Percentiles rank a stretch among this genome's conserved stretches.
Evolutionary conservation across 2,329 filamentous ascomycete species (phyloP).

Genomic region (Clarireedia sp.): DNA sequence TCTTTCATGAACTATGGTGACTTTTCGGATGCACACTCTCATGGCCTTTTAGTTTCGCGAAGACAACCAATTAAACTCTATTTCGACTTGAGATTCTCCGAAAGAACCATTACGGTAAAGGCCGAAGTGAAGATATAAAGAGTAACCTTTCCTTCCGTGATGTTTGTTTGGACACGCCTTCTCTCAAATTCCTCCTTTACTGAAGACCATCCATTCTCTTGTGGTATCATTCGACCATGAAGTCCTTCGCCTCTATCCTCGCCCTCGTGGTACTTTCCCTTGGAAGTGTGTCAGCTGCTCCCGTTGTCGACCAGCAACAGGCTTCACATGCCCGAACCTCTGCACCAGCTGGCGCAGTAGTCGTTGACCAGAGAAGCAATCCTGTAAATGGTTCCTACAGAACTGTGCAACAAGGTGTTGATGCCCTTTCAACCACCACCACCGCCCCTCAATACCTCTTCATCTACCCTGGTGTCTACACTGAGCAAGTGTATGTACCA

Average conservation of each 20-base stretch:
- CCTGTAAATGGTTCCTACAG: conserved; percentile 19
- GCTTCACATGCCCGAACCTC: conserved; percentile 28
- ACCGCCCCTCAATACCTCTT: conserved; percentile 44
- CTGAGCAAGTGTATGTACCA: conserved; percentile 47
- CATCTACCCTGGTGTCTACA: conserved; percentile 47
- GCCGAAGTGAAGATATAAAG: not conserved
- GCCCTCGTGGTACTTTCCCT: not conserved
- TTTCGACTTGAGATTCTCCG: too few species aligned
- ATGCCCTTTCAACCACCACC: conserved; percentile 35
- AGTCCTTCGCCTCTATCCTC: conserved; percentile 2
- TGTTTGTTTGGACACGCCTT: not conserved
- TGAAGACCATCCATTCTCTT: not conserved
- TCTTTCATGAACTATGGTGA: not conserved
- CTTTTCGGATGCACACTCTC: too few species aligned
- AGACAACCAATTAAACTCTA: too few species aligned
- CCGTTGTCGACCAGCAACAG: not conserved
- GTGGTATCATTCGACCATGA: not conserved
- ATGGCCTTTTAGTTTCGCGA: too few species aligned
- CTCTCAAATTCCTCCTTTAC: not conserved
- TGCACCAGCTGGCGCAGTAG: conserved; percentile 38
- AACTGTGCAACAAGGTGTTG: conserved; percentile 17
- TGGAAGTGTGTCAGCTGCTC: not conserved
- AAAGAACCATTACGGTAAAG: too few species aligned
- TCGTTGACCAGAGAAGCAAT: conserved; percentile 34
- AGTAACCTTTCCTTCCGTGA: not conserved